Evolutionary conservation across 1,284 basidiomycete species (phyloP), one percentile per base, ranked within the genome.

Genomic region (Lentinus polychrous): DNA sequence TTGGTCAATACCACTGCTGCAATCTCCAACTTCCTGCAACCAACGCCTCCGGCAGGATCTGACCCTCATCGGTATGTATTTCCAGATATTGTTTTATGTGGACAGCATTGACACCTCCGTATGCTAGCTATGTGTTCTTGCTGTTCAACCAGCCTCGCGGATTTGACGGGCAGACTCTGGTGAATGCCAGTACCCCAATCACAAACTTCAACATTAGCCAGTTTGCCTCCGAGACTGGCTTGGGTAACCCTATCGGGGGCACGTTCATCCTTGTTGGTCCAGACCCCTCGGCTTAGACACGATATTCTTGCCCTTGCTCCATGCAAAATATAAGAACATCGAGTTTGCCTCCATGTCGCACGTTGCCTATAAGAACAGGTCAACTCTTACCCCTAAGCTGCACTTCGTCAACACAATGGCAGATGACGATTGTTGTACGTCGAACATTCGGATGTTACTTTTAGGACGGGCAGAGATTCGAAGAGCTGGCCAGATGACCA

Each of bases 1-100:
- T 58, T 78, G 11, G 57, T 59, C 1, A 78, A 77, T 55, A 55
- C 52, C 8, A 78, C 73, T 0, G 65, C 71, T 1, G 72, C 76
- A 7, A 51, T 78, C 15, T 71, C 72, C 2, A 57, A 66, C 3
- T 79, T 69, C 57, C 52, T 52, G 8, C 74, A 76, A 53, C 76
- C 77, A 0, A 72, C 69, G 1, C 76, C 76, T 10, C 74, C 73
- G n/a, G 71, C 71, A 17, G 75, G 74, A 1, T 76, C 75, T 8
- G 68, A 70, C 51, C 65, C 75, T n/a, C 77, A 79, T 58, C 66
- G 75, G 76, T 77, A 48, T 48, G 66, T 56, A 20, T 2, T 42
- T 40, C 23, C 24, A 14, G 31, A 41, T 8, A 12, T 43, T 12
- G 22, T 22, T 48, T 22, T 39, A 56, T 58, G 42, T 55, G 57